These are phyloP conservation scores for Agapanthus africanus DNA, from an alignment of 106 monocot species.

Conservation along the genomic window DNA sequence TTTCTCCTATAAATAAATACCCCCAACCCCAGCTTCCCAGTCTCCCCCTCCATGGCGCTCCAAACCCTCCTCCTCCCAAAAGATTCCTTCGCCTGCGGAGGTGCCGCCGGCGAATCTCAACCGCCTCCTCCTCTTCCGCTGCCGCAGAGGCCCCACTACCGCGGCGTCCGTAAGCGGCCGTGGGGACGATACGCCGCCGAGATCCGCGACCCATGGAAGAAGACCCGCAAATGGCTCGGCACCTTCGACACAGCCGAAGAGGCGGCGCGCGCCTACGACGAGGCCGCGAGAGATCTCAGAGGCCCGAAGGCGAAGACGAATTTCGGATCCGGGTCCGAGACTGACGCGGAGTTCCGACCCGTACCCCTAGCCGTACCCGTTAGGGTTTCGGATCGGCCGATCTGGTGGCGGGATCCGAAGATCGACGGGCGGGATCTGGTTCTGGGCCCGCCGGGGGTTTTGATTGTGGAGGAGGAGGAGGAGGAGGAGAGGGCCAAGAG, in stretches of 20 bases:
- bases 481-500: too few relatives aligned
- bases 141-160: too few relatives aligned
- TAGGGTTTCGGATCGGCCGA: not conserved
- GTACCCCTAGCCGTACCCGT: too few relatives aligned
- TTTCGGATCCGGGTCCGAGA: not conserved
- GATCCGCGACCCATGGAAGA: too few relatives aligned
- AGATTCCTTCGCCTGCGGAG: not conserved
- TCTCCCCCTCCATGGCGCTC: not conserved
- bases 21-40: not conserved
- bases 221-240: not conserved
- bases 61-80: not conserved
- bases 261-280: conserved; percentile 29
- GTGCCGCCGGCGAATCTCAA: too few relatives aligned
- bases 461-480: not conserved
- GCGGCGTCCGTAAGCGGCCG: too few relatives aligned
- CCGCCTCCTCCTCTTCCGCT: not conserved
- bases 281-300: conserved; percentile 6
- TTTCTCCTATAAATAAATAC: conserved; percentile 1
- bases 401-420: not conserved
- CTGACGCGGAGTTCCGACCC: not conserved
- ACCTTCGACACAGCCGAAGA: too few relatives aligned
- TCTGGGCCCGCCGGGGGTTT: too few relatives aligned
- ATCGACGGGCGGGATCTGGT: not conserved
- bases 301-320: conserved; percentile 13
- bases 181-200: conserved; percentile 5